A percentile compares a stretch with the other conserved stretches of the same genome.
Evolutionary conservation across 2,329 filamentous ascomycete genomes (phyloP).

Genomic region (Lachnellula arida): DNA sequence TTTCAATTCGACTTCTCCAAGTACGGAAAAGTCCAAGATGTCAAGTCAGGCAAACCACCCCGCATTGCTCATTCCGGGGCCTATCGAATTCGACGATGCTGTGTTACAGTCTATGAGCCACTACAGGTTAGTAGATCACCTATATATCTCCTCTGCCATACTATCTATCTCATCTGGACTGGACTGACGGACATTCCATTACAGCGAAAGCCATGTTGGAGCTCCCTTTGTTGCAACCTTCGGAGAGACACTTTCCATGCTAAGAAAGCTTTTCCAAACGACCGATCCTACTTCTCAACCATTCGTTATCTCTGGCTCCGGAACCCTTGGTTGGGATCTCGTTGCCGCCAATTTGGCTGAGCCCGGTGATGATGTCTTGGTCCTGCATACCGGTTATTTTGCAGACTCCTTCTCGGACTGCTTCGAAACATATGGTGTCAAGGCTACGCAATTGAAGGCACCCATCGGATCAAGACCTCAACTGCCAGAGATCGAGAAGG

Average conservation of each 20-base stretch:
- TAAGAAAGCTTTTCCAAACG: constrained; percentile 93
- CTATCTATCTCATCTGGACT: not conserved
- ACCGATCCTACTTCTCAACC: constrained; percentile 78
- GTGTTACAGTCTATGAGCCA: constrained; percentile 94
- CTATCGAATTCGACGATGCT: constrained; percentile 97
- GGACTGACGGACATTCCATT: constrained; percentile 12
- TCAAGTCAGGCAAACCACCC: constrained; percentile 58
- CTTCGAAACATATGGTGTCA: constrained; percentile 84
- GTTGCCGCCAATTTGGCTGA: constrained; percentile 92
- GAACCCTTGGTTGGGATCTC: constrained; percentile 94
- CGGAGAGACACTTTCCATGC: constrained; percentile 80
- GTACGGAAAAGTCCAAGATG: constrained; percentile 39
- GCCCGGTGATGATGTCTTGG: constrained; percentile 81
- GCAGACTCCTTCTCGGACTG: constrained; percentile 92
- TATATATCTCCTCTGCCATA: not conserved
- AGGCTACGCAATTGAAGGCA: constrained; percentile 84
- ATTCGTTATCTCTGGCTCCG: constrained; percentile 89
- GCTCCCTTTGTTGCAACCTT: constrained; percentile 85
- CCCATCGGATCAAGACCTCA: constrained; percentile 85
- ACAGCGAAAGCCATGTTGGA: constrained; percentile 89
- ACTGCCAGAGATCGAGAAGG: constrained; percentile 80
- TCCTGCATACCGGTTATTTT: constrained; percentile 96
- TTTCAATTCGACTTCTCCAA: constrained; percentile 17
- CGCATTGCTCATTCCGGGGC: constrained; percentile 90
- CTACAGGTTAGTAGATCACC: constrained; percentile 60